Evolutionary conservation across 306 rosid species (phyloP).

Genomic region (Morella rubra): DNA sequence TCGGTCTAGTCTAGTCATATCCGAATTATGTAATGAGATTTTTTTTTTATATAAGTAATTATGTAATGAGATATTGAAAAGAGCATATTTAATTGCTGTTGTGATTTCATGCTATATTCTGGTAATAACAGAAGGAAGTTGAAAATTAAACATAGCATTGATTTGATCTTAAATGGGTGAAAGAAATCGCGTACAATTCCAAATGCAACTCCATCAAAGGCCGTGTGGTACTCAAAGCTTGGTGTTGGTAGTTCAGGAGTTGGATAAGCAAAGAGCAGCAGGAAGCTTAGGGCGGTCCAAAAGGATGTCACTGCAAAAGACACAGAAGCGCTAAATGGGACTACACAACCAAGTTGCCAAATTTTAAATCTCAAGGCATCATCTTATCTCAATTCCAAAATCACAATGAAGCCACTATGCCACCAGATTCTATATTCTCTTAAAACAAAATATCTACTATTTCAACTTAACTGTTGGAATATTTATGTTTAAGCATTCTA

Average conservation of each 20-base stretch:
- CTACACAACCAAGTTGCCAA: constrained; percentile 11
- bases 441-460: neutral
- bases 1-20: neutral
- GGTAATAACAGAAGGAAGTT: constrained; percentile 15
- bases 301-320: constrained; percentile 69
- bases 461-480: neutral
- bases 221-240: constrained; percentile 92
- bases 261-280: constrained; percentile 97
- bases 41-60: no score
- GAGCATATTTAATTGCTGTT: neutral
- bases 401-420: neutral
- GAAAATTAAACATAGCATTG: constrained; percentile 8
- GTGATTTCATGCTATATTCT: neutral
- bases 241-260: constrained; percentile 96
- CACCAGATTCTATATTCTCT: neutral
- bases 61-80: neutral
- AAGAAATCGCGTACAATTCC: constrained; percentile 77
- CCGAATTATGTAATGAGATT: neutral
- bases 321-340: constrained; percentile 28
- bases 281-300: constrained; percentile 79
- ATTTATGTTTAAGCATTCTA: neutral
- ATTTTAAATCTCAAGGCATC: constrained; percentile 1
- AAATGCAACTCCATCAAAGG: constrained; percentile 86
- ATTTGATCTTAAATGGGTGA: constrained; percentile 22
- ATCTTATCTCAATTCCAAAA: neutral